Conservation (phyloP, 2,329 filamentous ascomycete species). For the Pleoardoris graminearum region DNA sequence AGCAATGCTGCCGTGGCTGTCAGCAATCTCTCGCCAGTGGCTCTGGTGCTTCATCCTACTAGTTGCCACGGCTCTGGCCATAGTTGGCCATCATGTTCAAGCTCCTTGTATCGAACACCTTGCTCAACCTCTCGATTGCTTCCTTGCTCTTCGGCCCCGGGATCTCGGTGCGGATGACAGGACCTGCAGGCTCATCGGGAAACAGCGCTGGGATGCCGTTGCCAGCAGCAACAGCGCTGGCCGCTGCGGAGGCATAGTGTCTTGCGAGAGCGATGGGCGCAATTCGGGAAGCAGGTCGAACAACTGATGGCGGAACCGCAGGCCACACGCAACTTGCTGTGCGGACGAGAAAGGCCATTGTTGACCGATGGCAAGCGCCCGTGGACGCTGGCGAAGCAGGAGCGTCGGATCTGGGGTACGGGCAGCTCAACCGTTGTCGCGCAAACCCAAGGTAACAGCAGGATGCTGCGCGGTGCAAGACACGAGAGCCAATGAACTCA, state of each 20-base stretch:
- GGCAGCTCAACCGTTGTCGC: not conserved
- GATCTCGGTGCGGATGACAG: conserved; percentile 62
- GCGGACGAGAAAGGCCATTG: conserved; percentile 41
- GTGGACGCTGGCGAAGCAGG: not conserved
- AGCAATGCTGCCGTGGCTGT: conserved; percentile 52
- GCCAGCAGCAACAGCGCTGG: conserved; percentile 35
- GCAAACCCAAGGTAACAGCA: not conserved
- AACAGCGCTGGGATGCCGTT: conserved; percentile 56
- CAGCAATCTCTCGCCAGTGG: not conserved
- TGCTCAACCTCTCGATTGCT: conserved; percentile 69
- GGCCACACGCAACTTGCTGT: conserved; percentile 29
- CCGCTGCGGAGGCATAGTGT: conserved; percentile 39
- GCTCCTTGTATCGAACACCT: conserved; percentile 83
- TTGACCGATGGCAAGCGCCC: not conserved
- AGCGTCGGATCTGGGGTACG: not conserved
- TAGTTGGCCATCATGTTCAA: conserved; percentile 63
- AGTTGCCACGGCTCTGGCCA: conserved; percentile 66
- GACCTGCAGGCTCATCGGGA: conserved; percentile 61
- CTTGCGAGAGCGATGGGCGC: conserved; percentile 28
- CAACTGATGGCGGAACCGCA: conserved; percentile 19
- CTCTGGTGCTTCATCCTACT: conserved; percentile 49
- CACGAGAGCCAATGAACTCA: too few species aligned
- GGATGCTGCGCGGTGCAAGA: not conserved
- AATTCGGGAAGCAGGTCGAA: conserved; percentile 17
- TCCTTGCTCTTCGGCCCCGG: conserved; percentile 76